A percentile compares a stretch with the other conserved stretches of the same genome.
Conservation (phyloP, 768 basidiomycete species). For the Pisolithus tinctorius region DNA sequence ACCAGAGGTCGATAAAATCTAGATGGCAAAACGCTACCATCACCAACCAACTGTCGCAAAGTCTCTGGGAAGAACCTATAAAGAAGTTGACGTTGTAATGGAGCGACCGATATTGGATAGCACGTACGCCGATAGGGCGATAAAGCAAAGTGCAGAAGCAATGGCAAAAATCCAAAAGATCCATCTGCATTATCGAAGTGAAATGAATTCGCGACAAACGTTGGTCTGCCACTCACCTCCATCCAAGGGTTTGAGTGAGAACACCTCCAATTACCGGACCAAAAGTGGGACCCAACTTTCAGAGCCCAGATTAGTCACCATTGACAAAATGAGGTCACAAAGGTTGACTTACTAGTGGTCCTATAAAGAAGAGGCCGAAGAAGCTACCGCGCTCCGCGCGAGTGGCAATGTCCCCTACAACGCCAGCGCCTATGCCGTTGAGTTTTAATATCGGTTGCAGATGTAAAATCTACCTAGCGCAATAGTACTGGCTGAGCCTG, state of each 20-base stretch:
- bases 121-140: constrained; percentile 41
- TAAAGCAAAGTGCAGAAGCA: constrained; percentile 36
- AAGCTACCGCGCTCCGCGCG: constrained; percentile 70
- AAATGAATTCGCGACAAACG: too few relatives aligned
- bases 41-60: constrained; percentile 17
- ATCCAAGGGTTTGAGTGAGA: constrained; percentile 51
- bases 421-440: constrained; percentile 51
- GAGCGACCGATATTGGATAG: constrained; percentile 15
- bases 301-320: background rate
- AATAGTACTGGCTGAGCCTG: constrained; percentile 72
- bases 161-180: constrained; percentile 62
- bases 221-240: constrained; percentile 37
- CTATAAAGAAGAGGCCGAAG: constrained; percentile 58
- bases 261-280: constrained; percentile 47
- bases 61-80: constrained; percentile 22
- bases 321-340: background rate
- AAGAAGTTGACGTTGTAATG: constrained; percentile 19
- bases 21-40: constrained; percentile 23
- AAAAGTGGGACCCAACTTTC: constrained; percentile 48
- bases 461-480: constrained; percentile 47
- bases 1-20: constrained; percentile 23
- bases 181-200: constrained; percentile 28
- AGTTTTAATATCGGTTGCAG: background rate
- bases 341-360: constrained; percentile 45
- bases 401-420: constrained; percentile 71